A percentile compares a stretch with the other conserved stretches of the same genome.
phyloP scores from a whole-genome alignment of 1,284 basidiomycete genomes.

The Leccinum solheimii region DNA sequence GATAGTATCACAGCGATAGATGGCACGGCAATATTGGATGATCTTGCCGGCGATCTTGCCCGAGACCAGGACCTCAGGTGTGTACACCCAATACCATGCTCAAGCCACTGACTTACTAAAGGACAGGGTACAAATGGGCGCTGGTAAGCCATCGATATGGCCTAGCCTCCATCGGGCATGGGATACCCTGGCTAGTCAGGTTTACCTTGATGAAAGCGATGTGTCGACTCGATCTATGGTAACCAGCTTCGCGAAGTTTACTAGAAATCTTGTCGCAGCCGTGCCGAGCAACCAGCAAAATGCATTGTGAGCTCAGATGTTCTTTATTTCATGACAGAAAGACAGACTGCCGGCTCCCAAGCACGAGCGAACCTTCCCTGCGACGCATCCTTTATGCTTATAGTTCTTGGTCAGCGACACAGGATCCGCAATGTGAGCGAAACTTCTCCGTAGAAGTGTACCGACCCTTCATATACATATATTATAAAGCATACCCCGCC shows the following conservation, averaged over 20 bases:
- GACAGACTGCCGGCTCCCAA: slow-evolving; percentile 29
- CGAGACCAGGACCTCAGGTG: slow-evolving; percentile 47
- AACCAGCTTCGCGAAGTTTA: slow-evolving; percentile 64
- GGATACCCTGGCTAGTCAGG: slow-evolving; percentile 52
- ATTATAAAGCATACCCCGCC: slow-evolving; percentile 48
- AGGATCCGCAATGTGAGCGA: slow-evolving; percentile 53
- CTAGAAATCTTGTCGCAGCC: slow-evolving; percentile 73
- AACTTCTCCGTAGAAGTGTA: slow-evolving; percentile 16
- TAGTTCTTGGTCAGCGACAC: slow-evolving; percentile 64
- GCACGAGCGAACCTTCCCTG: slow-evolving; percentile 56
- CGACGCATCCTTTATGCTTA: slow-evolving; percentile 53
- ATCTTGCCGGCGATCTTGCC: slow-evolving; percentile 47
- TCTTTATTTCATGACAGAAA: slow-evolving; percentile 1
- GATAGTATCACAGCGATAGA: slow-evolving; percentile 34
- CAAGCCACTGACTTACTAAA: slow-evolving; percentile 5
- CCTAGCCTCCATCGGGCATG: slow-evolving; percentile 52
- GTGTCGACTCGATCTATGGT: slow-evolving; percentile 40
- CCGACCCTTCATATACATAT: neutral
- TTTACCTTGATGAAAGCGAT: slow-evolving; percentile 41
- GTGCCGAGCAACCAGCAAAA: slow-evolving; percentile 62
- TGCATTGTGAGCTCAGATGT: slow-evolving; percentile 56
- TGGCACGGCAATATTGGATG: slow-evolving; percentile 39
- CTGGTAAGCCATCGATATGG: slow-evolving; percentile 52
- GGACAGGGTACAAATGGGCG: slow-evolving; percentile 47
- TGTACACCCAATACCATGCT: neutral